These are phyloP conservation scores for Apophysomyces variabilis DNA, from an alignment of 371 early-diverging fungal genomes.

Conservation along the genomic window DNA sequence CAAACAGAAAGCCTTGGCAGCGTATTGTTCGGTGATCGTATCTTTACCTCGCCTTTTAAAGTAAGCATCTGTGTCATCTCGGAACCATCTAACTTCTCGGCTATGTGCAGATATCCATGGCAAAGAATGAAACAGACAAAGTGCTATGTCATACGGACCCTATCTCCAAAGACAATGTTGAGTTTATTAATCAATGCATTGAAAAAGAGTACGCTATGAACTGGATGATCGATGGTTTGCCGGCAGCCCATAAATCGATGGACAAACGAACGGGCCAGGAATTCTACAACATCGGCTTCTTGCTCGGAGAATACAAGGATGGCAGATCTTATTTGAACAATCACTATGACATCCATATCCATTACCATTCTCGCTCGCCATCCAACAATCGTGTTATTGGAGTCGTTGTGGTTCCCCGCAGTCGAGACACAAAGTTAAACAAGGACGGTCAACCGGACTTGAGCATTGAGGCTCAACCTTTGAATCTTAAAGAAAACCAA, in stretches of 20 bases:
- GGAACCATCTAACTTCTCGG: neutral
- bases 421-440: constrained; percentile 47
- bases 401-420: constrained; percentile 71
- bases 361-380: constrained; percentile 69
- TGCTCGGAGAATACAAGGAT: neutral
- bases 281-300: constrained; percentile 75
- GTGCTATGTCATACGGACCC: constrained; percentile 63
- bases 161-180: constrained; percentile 74
- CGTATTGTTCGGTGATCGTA: constrained; percentile 96
- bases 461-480: constrained; percentile 38
- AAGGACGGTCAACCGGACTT: constrained; percentile 45
- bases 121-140: constrained; percentile 57
- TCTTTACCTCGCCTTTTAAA: constrained; percentile 84
- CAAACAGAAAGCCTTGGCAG: constrained; percentile 88
- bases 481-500: constrained; percentile 54
- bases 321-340: constrained; percentile 59
- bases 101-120: constrained; percentile 24
- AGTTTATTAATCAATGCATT: constrained; percentile 87
- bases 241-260: constrained; percentile 74
- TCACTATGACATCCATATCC: constrained; percentile 81
- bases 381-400: constrained; percentile 81
- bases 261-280: constrained; percentile 63
- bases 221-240: constrained; percentile 93
- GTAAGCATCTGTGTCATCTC: constrained; percentile 37
- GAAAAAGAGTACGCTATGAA: constrained; percentile 81